Evolutionary conservation across 1,284 basidiomycete genomes (phyloP).

Genomic region (Rhodotorula glutinis): DNA sequence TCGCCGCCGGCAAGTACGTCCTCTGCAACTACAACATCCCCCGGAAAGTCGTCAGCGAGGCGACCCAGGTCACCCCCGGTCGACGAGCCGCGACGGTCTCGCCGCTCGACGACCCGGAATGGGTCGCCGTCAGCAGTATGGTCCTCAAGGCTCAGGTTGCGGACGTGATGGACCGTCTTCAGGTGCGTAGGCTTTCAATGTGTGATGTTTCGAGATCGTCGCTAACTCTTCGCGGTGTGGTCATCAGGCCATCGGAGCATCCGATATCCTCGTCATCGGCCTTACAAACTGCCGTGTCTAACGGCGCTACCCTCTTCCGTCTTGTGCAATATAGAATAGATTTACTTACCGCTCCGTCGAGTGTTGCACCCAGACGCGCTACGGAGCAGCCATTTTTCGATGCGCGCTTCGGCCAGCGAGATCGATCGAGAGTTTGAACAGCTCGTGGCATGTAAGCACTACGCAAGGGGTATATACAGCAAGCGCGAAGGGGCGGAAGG

Average conservation of each 20-base stretch:
- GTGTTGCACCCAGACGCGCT: no score
- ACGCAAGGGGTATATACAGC: no score
- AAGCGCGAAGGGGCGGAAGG: no score
- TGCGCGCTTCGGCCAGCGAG: no score
- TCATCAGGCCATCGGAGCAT: slow-evolving; percentile 64
- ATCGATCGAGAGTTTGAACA: no score
- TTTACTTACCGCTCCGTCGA: no score
- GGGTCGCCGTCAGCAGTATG: slow-evolving; percentile 93
- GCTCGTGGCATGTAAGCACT: no score
- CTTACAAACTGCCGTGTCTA: slow-evolving; percentile 91
- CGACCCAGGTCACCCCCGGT: slow-evolving; percentile 78
- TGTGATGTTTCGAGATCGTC: no score
- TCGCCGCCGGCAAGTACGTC: slow-evolving; percentile 84
- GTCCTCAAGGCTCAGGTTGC: slow-evolving; percentile 82
- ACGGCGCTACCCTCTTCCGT: slow-evolving; percentile 27
- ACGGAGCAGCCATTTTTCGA: no score
- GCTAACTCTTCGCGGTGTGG: no score
- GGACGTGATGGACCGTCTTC: slow-evolving; percentile 83
- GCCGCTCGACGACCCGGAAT: slow-evolving; percentile 71
- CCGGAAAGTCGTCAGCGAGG: slow-evolving; percentile 61
- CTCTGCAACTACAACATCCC: slow-evolving; percentile 88
- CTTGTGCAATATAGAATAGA: slow-evolving; percentile 9
- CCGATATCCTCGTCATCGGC: slow-evolving; percentile 84
- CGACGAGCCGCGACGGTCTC: slow-evolving; percentile 85
- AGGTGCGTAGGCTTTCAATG: slow-evolving; percentile 59